Conservation (phyloP, 306 rosid species). For the Ormosia semicastrata region DNA sequence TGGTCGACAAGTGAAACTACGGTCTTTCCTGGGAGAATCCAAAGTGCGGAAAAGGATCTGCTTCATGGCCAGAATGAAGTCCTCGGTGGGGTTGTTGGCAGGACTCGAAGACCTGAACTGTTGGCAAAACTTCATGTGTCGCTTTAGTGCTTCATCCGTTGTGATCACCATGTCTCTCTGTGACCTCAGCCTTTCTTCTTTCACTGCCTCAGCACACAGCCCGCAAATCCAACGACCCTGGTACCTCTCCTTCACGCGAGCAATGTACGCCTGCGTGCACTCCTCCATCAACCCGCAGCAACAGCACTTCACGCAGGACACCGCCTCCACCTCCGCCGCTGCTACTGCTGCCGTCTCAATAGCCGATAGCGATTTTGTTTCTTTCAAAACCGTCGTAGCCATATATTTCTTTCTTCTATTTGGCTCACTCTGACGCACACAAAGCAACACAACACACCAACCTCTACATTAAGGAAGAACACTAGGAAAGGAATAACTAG, state of each 20-base stretch:
- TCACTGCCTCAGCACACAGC: conserved; percentile 73
- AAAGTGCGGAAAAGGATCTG: conserved; percentile 57
- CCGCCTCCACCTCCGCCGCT: conserved; percentile 34
- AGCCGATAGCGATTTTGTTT: conserved; percentile 25
- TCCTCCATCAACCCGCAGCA: conserved; percentile 82
- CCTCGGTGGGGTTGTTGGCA: conserved; percentile 43
- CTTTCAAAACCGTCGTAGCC: conserved; percentile 15
- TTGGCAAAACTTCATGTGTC: conserved; percentile 54
- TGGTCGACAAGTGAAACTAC: conserved; percentile 32
- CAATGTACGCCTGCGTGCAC: conserved; percentile 67
- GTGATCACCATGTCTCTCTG: conserved; percentile 30
- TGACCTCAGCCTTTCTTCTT: conserved; percentile 52
- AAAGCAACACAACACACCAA: background rate
- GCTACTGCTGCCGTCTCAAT: background rate
- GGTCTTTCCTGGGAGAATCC: conserved; percentile 51
- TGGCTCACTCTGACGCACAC: background rate
- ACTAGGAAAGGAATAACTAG: background rate
- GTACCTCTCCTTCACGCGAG: conserved; percentile 52
- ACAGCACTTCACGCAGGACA: conserved; percentile 49
- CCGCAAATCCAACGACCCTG: conserved; percentile 86
- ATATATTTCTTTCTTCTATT: background rate
- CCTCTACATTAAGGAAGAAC: background rate
- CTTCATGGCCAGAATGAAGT: conserved; percentile 59
- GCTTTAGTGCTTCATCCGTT: conserved; percentile 60
- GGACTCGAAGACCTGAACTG: conserved; percentile 59